Evolutionary conservation across 257 asterid genomes (phyloP).

Genomic region (Echites panduratus): DNA sequence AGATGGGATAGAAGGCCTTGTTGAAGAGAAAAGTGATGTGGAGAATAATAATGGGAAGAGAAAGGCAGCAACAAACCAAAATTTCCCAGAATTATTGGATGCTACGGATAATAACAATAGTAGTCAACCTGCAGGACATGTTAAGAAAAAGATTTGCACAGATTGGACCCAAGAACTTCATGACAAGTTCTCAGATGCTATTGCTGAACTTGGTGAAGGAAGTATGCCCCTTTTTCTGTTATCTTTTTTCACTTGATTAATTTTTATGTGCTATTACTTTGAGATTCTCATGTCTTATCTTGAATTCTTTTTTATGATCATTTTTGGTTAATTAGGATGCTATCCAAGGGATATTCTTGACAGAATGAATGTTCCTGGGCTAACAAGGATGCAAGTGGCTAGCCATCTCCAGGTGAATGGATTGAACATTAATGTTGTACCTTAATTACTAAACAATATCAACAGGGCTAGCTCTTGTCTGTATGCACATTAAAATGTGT

Average conservation of each 20-base stretch:
- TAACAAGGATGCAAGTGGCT: slow-evolving; percentile 35
- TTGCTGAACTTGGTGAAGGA: slow-evolving; percentile 24
- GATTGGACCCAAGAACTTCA: slow-evolving; percentile 25
- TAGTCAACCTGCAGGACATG: background rate
- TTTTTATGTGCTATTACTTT: no score
- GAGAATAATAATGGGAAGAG: background rate
- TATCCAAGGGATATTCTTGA: slow-evolving; percentile 24
- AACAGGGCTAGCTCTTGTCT: no score
- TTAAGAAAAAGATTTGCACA: slow-evolving; percentile 16
- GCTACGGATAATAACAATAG: background rate
- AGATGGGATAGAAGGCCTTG: background rate
- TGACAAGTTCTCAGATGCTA: slow-evolving; percentile 17
- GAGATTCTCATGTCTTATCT: background rate
- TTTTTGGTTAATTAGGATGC: slow-evolving; percentile 12
- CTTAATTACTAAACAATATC: no score
- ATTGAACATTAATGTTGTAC: no score
- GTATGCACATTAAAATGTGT: background rate
- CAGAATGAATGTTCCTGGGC: slow-evolving; percentile 24
- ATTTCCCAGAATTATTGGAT: background rate
- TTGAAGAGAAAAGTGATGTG: background rate
- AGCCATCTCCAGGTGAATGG: slow-evolving; percentile 41
- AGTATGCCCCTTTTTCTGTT: slow-evolving; percentile 15
- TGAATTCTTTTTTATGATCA: background rate
- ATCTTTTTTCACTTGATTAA: background rate
- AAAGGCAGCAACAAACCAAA: background rate